phyloP scores from a whole-genome alignment of 306 rosid genomes.

The Psophocarpus tetragonolobus region DNA sequence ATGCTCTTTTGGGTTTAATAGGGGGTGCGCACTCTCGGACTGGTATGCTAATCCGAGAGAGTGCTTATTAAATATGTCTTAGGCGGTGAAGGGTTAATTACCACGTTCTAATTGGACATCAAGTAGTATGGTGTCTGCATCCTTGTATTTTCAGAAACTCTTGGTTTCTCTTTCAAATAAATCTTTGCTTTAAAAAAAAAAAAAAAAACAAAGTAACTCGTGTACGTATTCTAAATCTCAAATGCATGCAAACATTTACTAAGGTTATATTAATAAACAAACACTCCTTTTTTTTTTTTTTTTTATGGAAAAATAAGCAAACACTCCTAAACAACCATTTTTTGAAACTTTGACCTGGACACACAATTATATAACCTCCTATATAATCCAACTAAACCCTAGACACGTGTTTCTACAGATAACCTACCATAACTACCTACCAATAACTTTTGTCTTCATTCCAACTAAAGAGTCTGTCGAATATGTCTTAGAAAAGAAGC shows the following conservation, averaged over 20 bases:
- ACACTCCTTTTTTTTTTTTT: too few relatives aligned
- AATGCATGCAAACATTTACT: background rate
- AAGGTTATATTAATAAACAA: background rate
- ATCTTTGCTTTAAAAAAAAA: too few relatives aligned
- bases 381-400: background rate
- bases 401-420: background rate
- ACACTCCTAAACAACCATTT: background rate
- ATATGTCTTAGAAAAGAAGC: background rate
- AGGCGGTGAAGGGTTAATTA: too few relatives aligned
- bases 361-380: background rate
- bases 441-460: background rate
- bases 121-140: too few relatives aligned
- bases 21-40: too few relatives aligned
- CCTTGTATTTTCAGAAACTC: too few relatives aligned
- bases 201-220: background rate
- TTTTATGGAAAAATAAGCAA: too few relatives aligned
- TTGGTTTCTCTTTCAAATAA: too few relatives aligned
- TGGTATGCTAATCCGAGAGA: too few relatives aligned
- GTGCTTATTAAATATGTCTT: too few relatives aligned
- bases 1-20: too few relatives aligned
- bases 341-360: background rate
- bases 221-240: background rate
- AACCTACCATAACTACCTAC: background rate
- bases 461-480: background rate
- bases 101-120: too few relatives aligned